phyloP scores from a whole-genome alignment of 129 eudicot genomes.

The Pseudognaphalium luteoalbum region DNA sequence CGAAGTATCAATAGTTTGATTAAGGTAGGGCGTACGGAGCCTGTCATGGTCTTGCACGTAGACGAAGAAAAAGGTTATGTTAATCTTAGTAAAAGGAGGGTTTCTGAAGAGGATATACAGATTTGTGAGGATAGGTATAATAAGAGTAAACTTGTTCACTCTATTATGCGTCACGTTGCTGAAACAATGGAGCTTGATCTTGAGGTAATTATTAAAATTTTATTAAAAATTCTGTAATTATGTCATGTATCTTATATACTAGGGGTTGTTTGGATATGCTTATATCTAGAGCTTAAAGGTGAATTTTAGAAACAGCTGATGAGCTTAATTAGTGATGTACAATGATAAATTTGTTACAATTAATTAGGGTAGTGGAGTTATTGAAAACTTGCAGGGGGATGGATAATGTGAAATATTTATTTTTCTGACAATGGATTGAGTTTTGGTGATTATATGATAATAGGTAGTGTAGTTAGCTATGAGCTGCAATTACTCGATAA shows the following conservation, averaged over 20 bases:
- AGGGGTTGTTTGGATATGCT: background rate
- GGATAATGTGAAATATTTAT: constrained; percentile 1
- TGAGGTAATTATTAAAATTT: constrained; percentile 55
- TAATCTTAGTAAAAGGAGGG: constrained; percentile 89
- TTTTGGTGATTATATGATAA: background rate
- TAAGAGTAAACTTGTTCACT: constrained; percentile 93
- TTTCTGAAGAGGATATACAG: constrained; percentile 84
- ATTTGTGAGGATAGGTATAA: constrained; percentile 86
- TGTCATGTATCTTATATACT: background rate
- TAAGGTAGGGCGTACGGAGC: constrained; percentile 89
- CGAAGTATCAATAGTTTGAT: constrained; percentile 86
- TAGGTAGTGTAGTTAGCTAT: background rate
- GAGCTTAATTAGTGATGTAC: background rate
- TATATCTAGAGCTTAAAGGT: background rate
- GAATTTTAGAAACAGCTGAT: background rate
- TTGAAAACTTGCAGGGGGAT: background rate
- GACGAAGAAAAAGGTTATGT: constrained; percentile 89
- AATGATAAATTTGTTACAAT: background rate
- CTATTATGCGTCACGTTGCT: constrained; percentile 95
- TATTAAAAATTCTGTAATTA: background rate
- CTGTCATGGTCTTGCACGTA: constrained; percentile 90
- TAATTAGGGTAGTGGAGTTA: background rate
- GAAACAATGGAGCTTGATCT: constrained; percentile 70
- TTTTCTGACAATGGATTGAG: background rate
- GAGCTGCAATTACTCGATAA: background rate